Base-by-base conservation (phyloP, 1,139 yeast genomes). In the Nakaseomyces sp. region DNA sequence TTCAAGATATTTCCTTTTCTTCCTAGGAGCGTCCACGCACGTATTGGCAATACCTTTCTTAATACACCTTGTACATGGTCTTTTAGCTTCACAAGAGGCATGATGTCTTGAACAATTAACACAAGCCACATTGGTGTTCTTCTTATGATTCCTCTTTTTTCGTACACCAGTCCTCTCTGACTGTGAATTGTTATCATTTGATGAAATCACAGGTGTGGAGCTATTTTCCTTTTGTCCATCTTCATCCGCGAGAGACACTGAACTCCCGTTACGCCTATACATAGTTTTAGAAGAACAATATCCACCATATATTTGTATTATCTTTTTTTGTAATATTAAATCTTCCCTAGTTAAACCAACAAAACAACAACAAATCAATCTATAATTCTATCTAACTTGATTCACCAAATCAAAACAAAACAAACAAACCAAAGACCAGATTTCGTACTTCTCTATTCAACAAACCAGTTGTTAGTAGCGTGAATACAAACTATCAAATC, bases 1-100 rank as follows among this genome's bases (percentile, higher is more conserved):
- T 26, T 72, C 71, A 43, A 89, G 64, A 54, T 89, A 89, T 60
- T 89, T 89, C 61, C 87, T 86, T 53, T 77, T 71, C 65, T 89
- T 89, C 42, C 97, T 68, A 1, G 93, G 93, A 4, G 96, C 96
- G 67, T 89, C 96, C 41, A 79, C 77, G 65, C 98, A 89, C 0
- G 85, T 71, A n/a, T 67, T 73, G 3, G 72, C 77, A 24, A 87
- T 66, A 0, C 91, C 91, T 53, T 88, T 70, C 38, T 71, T 72
- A 6, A 81, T 63, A 63, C 98, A 91, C 43, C 96, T 65, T 45
- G 73, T 73, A 57, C 98, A 91, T 0, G 98, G 98, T 42, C 98
- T 64, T 25, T 65, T 64, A 19, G 79, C 73, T 53, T 86, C 95
- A 61, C 96, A 88, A 0, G 96, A 83, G 71, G 87, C 77, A 62